A percentile compares a stretch with the other conserved stretches of the same genome.
These are phyloP conservation scores for Epichloe uncinata DNA, from an alignment of 2,329 filamentous ascomycete species.

Conservation along the genomic window DNA sequence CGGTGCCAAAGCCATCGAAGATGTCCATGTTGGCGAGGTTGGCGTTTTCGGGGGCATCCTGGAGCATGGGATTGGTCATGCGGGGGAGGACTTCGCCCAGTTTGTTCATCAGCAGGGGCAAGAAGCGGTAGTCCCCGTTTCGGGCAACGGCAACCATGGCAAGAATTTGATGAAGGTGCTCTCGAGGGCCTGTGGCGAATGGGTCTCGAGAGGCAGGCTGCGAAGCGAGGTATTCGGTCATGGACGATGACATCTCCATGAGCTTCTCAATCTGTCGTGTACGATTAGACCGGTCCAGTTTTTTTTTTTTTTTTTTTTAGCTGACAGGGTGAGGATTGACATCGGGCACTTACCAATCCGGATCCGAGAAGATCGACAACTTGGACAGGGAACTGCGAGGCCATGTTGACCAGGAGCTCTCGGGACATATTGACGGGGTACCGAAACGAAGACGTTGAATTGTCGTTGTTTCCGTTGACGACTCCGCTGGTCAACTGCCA, in stretches of 20 bases:
- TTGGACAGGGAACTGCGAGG: slow-evolving; percentile 56
- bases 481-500: slow-evolving; percentile 50
- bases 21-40: slow-evolving; percentile 44
- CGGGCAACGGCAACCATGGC: slow-evolving; percentile 56
- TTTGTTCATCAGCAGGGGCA: slow-evolving; percentile 65
- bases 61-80: slow-evolving; percentile 46
- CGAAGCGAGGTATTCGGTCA: slow-evolving; percentile 60
- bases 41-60: slow-evolving; percentile 41
- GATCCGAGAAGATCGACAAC: slow-evolving; percentile 68
- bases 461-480: slow-evolving; percentile 30
- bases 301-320: background rate
- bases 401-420: slow-evolving; percentile 51
- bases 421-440: slow-evolving; percentile 50
- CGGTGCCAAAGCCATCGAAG: slow-evolving; percentile 52
- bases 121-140: slow-evolving; percentile 62
- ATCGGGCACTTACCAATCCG: slow-evolving; percentile 45
- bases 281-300: background rate
- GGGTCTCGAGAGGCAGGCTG: slow-evolving; percentile 46
- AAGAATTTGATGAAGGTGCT: slow-evolving; percentile 59
- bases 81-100: slow-evolving; percentile 57
- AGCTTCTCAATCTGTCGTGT: slow-evolving; percentile 57
- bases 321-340: background rate
- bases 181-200: slow-evolving; percentile 54
- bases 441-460: slow-evolving; percentile 46
- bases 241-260: slow-evolving; percentile 59